Evolutionary conservation across 176 grass and related monocot genomes (phyloP), one percentile per base, ranked within the genome.

Genomic region (Aechmea fasciata): DNA sequence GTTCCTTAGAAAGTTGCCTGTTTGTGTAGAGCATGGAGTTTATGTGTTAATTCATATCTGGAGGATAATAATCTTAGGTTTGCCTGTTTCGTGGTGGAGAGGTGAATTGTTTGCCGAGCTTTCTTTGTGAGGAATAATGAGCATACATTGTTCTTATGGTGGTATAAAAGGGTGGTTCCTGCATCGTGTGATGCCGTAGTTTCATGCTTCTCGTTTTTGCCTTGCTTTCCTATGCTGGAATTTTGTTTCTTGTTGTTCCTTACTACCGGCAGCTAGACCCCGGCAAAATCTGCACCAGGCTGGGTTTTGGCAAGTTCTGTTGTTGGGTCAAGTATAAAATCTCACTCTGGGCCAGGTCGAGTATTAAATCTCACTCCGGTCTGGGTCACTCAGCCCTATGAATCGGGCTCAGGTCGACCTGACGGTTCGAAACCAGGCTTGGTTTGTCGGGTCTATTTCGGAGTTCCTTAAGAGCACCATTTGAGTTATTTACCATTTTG

Each of bases 21-120:
- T 9, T 61, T 61, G 55, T 61, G 55, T 61, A 61, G 55, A 61
- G 13, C 55, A 61, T 9, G 15, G 55, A 9, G 15, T 8, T 61
- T 61, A 22, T 61, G 55, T 61, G 55, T 61, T 61, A 61, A 41
- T 61, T 61, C 55, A 61, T 61, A 19, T 61, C 55, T 61, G n/a
- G 55, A 10, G 55, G 55, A 10, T 61, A 61, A 9, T 61, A 61
- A 61, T 61, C 3, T 41, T 41, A 61, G 20, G 15, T 7, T 61
- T 61, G 17, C 55, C 55, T 61, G 20, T 61, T 61, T 19, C 55
- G 20, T 61, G 55, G 55, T 61, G 55, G 55, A 61, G 55, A 59
- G 55, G 15, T 61, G 55, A 61, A 18, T 61, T 61, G n/a, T 61
- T 61, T 61, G 55, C 13, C 55, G 9, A 61, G 55, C 55, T 61